A percentile compares a stretch with the other conserved stretches of the same genome.
These are phyloP conservation scores for Curvularia verruculosa DNA, from an alignment of 2,329 filamentous ascomycete species.

Conservation along the genomic window DNA sequence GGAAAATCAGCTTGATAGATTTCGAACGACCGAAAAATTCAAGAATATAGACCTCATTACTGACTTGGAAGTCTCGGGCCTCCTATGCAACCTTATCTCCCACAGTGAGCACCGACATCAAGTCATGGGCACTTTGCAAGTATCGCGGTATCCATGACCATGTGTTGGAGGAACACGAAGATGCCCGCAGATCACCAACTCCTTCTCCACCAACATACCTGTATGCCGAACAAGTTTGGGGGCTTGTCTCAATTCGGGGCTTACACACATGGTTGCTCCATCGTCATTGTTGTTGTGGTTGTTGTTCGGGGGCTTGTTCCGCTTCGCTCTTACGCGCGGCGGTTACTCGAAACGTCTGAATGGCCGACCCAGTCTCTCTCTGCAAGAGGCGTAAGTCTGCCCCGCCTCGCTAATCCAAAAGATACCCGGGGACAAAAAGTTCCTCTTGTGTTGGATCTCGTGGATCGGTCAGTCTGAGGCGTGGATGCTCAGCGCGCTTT, in stretches of 20 bases:
- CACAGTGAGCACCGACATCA: constrained; percentile 1
- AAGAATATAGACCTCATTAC: not conserved
- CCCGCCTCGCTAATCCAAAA: constrained; percentile 9
- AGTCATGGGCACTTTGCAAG: constrained; percentile 1
- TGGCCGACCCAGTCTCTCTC: constrained; percentile 12
- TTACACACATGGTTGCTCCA: constrained; percentile 1
- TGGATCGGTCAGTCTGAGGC: constrained; percentile 9
- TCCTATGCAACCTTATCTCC: not conserved
- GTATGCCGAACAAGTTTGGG: constrained; percentile 6
- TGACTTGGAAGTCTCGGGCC: not conserved
- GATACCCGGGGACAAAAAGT: constrained; percentile 1
- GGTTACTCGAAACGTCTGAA: constrained; percentile 20
- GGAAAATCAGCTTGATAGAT: not conserved
- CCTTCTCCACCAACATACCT: constrained; percentile 2
- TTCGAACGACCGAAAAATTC: not conserved
- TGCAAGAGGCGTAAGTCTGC: constrained; percentile 10
- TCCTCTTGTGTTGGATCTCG: constrained; percentile 5
- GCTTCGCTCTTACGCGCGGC: constrained; percentile 17
- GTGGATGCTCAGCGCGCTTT: constrained; percentile 6
- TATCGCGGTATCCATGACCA: constrained; percentile 1
- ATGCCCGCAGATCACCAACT: constrained; percentile 9
- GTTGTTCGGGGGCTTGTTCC: constrained; percentile 15
- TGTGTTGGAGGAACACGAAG: constrained; percentile 2
- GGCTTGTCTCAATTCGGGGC: constrained; percentile 13
- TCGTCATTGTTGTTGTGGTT: constrained; percentile 9